Evolutionary conservation across 139 green algal genomes (phyloP), one percentile per base, ranked within the genome.

Genomic region (Microglena sp.): DNA sequence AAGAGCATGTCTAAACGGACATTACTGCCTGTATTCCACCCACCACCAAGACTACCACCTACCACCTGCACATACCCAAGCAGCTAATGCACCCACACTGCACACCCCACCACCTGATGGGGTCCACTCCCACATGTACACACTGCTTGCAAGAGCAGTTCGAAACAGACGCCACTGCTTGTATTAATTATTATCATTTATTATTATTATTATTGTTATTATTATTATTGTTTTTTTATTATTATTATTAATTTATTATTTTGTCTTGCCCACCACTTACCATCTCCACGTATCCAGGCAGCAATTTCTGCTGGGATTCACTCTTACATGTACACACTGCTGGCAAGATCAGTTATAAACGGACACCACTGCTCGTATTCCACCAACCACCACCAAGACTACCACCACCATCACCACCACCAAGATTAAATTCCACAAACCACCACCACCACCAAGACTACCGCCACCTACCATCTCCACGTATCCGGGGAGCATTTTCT

Each of bases 401-500:
- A 33, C 26, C 3, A 27, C 3, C 28, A 40, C 35, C 15, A 15
- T 18, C 7, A 61, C 6, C 54, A 33, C 5, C 54, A 34, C 54
- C 24, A 11, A 36, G 28, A 43, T 5, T 18, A 26, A 6, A 26
- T 5, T 40, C 5, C 55, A 62, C 24, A 62, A 24, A 6, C 4
- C 6, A 35, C 4, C 55, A 62, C 24, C 55, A 62, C 55, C 27
- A 35, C 24, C 55, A 35, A 36, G 27, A 11, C 26, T 8, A 29
- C 34, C 32, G 7, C 31, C 27, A 45, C 71, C 32, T 57, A 84
- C 80, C 80, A 74, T 65, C 11, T 72, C 33, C 22, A 78, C 59
- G 40, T 85, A 87, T 26, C 66, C 66, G 4, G 80, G 80, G 33
- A 85, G 64, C 36, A 85, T 77, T 64, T 85, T 64, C 59, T 87